phyloP scores from a whole-genome alignment of 208 protist species.

The Acanthamoeba royreba region DNA sequence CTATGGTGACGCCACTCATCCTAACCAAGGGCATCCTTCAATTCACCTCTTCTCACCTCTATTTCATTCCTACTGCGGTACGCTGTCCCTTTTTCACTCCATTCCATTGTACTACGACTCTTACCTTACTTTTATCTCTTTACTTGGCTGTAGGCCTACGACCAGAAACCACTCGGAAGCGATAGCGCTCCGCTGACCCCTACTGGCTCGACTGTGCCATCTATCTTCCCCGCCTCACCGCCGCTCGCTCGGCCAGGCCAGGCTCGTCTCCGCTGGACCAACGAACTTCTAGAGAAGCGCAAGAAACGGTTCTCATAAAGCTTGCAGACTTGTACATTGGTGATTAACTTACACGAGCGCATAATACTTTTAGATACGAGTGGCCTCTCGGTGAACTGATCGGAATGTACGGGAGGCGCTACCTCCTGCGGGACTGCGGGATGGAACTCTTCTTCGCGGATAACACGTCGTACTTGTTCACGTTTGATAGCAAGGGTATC shows the following conservation, averaged over 20 bases:
- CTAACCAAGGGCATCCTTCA: constrained; percentile 33
- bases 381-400: constrained; percentile 24
- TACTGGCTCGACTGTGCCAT: neutral
- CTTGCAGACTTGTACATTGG: no score
- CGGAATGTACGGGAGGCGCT: constrained; percentile 15
- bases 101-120: neutral
- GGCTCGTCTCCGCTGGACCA: neutral
- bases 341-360: no score
- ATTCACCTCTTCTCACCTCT: constrained; percentile 22
- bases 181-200: neutral
- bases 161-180: neutral
- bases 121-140: neutral
- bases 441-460: constrained; percentile 89
- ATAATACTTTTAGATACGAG: neutral
- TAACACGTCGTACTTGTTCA: constrained; percentile 85
- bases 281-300: constrained; percentile 16
- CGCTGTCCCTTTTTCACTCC: neutral
- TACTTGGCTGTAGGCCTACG: neutral
- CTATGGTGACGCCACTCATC: constrained; percentile 10
- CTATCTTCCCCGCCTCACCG: neutral
- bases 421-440: constrained; percentile 74
- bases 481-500: constrained; percentile 73
- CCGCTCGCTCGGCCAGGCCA: neutral
- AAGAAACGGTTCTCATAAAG: constrained; percentile 23
- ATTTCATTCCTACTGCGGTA: neutral